These are phyloP conservation scores for Cyberlindnera americana DNA, from an alignment of 805 yeast genomes.

Conservation along the genomic window DNA sequence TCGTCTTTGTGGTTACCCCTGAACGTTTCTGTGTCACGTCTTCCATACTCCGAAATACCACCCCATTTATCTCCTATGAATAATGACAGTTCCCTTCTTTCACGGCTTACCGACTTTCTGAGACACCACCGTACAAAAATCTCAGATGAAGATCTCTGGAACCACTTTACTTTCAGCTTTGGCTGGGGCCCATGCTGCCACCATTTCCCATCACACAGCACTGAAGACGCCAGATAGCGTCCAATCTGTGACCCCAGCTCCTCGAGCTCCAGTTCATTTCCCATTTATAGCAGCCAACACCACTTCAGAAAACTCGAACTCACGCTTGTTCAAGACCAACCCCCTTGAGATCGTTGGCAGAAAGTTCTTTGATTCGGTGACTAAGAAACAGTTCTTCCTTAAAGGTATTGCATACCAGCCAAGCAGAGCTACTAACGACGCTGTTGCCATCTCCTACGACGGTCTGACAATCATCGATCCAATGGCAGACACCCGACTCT, in stretches of 20 bases:
- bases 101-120: no score
- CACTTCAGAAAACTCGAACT: not conserved
- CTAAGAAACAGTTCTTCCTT: slow-evolving; percentile 81
- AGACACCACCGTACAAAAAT: not conserved
- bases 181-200: slow-evolving; percentile 3
- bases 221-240: slow-evolving; percentile 4
- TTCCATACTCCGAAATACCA: no score
- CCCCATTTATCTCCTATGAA: no score
- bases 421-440: slow-evolving; percentile 40
- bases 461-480: slow-evolving; percentile 59
- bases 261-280: not conserved
- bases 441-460: slow-evolving; percentile 17
- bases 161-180: not conserved
- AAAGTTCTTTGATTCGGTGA: slow-evolving; percentile 69
- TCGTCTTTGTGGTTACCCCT: no score
- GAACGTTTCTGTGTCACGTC: no score
- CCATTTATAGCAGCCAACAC: not conserved
- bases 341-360: slow-evolving; percentile 63
- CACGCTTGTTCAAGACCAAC: not conserved
- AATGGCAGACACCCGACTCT: slow-evolving; percentile 61
- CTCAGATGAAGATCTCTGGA: not conserved
- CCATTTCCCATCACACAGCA: no score
- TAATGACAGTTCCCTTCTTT: no score
- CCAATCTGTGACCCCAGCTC: slow-evolving; percentile 2
- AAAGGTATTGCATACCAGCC: slow-evolving; percentile 89